Percentiles rank a stretch among this genome's conserved stretches.
phyloP scores from a whole-genome alignment of 345 rosid genomes.

The Populus davidiana region DNA sequence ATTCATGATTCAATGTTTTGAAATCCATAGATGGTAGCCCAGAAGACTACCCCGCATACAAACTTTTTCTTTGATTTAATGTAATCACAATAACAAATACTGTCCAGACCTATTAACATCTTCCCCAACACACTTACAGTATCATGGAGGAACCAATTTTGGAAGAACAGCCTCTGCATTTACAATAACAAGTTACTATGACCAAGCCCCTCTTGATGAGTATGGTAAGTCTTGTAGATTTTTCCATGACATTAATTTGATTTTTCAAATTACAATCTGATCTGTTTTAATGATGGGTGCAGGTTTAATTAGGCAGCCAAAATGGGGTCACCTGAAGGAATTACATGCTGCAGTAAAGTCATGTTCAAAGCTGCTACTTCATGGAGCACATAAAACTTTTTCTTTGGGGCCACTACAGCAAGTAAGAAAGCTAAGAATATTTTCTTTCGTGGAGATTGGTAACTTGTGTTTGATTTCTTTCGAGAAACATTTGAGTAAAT shows the following conservation, averaged over 20 bases:
- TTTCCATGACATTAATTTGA: background rate
- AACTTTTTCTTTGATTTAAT: background rate
- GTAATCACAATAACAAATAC: background rate
- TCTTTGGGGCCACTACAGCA: constrained; percentile 49
- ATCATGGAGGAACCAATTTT: constrained; percentile 85
- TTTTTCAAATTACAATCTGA: background rate
- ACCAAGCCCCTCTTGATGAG: constrained; percentile 79
- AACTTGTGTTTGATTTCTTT: background rate
- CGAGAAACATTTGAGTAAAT: background rate
- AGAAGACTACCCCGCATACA: background rate
- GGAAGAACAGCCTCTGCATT: constrained; percentile 63
- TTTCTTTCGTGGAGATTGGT: background rate
- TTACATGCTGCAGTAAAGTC: constrained; percentile 60
- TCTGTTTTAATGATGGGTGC: constrained; percentile 3
- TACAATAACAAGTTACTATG: constrained; percentile 54
- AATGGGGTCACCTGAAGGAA: constrained; percentile 77
- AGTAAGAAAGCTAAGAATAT: constrained; percentile 34
- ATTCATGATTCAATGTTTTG: background rate
- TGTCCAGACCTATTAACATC: background rate
- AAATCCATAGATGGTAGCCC: background rate
- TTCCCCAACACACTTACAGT: constrained; percentile 33
- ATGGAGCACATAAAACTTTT: constrained; percentile 33
- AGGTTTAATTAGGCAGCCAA: constrained; percentile 72
- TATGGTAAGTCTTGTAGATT: constrained; percentile 44
- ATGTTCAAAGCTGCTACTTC: constrained; percentile 48